These are phyloP conservation scores for Talaromyces sp. DNA, from an alignment of 2,329 filamentous ascomycete genomes.

Conservation along the genomic window DNA sequence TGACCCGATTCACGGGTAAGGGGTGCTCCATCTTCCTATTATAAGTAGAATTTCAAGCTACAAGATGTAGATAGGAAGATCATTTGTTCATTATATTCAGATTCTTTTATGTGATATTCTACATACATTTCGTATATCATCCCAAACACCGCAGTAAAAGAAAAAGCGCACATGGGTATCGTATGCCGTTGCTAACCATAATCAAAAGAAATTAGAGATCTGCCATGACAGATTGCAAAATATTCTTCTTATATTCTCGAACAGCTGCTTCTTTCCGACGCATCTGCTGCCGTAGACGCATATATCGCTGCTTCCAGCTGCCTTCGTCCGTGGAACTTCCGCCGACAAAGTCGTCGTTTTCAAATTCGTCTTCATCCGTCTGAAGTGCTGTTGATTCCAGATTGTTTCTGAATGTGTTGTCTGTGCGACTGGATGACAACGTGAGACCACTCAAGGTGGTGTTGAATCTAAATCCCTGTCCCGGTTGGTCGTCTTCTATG, in stretches of 20 bases:
- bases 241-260: constrained; percentile 43
- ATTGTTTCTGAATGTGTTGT: background rate
- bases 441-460: constrained; percentile 16
- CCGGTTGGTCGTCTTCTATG: constrained; percentile 11
- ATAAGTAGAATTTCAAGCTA: background rate
- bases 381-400: constrained; percentile 9
- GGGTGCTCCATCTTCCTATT: background rate
- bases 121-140: background rate
- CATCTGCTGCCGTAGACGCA: constrained; percentile 39
- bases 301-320: constrained; percentile 43
- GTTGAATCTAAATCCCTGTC: constrained; percentile 13
- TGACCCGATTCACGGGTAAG: background rate
- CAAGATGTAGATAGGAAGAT: background rate
- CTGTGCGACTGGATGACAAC: background rate
- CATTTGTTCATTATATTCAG: background rate
- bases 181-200: constrained; percentile 15
- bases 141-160: background rate
- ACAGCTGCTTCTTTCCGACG: constrained; percentile 40
- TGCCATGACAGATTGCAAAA: constrained; percentile 46
- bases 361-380: constrained; percentile 19
- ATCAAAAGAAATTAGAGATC: constrained; percentile 31
- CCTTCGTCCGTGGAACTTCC: constrained; percentile 23
- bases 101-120: background rate
- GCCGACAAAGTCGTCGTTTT: constrained; percentile 13
- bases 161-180: constrained; percentile 19